Evolutionary conservation across 352 stramenopile genomes (phyloP).

Genomic region (Elongisporangium undulatum): DNA sequence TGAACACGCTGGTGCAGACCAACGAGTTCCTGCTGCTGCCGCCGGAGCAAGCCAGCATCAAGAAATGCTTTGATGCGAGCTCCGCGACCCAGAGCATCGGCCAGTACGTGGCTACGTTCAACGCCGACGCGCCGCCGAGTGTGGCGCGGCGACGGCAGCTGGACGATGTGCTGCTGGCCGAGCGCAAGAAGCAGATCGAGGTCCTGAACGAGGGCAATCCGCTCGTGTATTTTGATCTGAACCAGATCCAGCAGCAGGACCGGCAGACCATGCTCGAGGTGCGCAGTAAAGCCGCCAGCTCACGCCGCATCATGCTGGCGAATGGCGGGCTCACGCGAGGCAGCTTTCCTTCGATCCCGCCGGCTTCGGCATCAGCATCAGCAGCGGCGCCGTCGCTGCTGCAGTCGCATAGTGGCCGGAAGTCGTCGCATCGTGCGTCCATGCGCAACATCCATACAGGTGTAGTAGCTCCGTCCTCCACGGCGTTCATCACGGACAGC

Average conservation of each 20-base stretch:
- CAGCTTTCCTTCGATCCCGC: not conserved
- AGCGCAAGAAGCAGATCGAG: constrained; percentile 20
- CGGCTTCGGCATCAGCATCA: not conserved
- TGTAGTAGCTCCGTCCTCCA: constrained; percentile 1
- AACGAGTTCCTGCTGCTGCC: constrained; percentile 57
- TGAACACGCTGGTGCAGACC: constrained; percentile 27
- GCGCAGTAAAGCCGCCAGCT: constrained; percentile 14
- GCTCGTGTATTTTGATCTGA: constrained; percentile 48
- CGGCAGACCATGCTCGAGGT: constrained; percentile 15
- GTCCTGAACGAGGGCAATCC: constrained; percentile 63
- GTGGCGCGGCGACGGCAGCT: constrained; percentile 22
- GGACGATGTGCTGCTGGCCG: constrained; percentile 22
- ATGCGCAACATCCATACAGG: not conserved
- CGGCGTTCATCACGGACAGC: constrained; percentile 10
- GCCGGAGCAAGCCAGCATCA: constrained; percentile 10
- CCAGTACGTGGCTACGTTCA: constrained; percentile 48
- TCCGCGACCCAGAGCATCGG: constrained; percentile 25
- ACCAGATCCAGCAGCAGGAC: constrained; percentile 24
- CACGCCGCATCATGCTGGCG: constrained; percentile 13
- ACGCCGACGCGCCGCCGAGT: constrained; percentile 44
- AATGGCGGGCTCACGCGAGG: not conserved
- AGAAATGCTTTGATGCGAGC: constrained; percentile 9
- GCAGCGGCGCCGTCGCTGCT: constrained; percentile 6
- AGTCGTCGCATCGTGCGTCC: not conserved
- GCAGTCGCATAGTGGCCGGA: constrained; percentile 3